A percentile compares a stretch with the other conserved stretches of the same genome.
phyloP scores from a whole-genome alignment of 768 basidiomycete species.

The Suillus cothurnatus region DNA sequence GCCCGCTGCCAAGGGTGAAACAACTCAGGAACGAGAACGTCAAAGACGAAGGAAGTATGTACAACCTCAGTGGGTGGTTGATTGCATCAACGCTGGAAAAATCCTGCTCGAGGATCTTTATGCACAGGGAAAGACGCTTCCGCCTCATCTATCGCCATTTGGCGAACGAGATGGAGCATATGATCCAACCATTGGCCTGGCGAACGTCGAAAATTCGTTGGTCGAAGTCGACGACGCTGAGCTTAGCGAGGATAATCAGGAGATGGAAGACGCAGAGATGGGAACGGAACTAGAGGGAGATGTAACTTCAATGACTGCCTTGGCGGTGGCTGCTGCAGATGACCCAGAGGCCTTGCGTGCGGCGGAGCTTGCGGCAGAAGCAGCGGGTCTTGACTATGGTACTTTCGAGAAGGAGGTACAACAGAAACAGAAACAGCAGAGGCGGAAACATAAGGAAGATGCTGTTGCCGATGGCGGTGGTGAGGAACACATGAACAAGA shows the following conservation, averaged over 20 bases:
- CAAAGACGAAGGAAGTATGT: slow-evolving; percentile 79
- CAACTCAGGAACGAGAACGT: slow-evolving; percentile 59
- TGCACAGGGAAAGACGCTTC: slow-evolving; percentile 80
- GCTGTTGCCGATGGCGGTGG: slow-evolving; percentile 36
- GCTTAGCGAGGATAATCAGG: slow-evolving; percentile 32
- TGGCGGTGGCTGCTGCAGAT: slow-evolving; percentile 39
- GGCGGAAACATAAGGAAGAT: slow-evolving; percentile 28
- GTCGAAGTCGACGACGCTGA: slow-evolving; percentile 37
- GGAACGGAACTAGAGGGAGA: slow-evolving; percentile 30
- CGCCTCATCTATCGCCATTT: slow-evolving; percentile 96
- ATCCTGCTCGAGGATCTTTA: slow-evolving; percentile 87
- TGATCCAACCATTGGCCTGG: slow-evolving; percentile 52
- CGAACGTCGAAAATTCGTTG: slow-evolving; percentile 23
- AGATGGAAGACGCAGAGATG: slow-evolving; percentile 22
- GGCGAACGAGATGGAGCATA: slow-evolving; percentile 80
- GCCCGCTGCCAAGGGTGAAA: slow-evolving; percentile 60
- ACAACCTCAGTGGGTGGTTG: slow-evolving; percentile 98
- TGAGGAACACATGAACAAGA: slow-evolving; percentile 93
- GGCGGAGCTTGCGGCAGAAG: slow-evolving; percentile 93
- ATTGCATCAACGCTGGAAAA: slow-evolving; percentile 88
- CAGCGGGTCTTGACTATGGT: slow-evolving; percentile 77
- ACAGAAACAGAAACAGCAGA: slow-evolving; percentile 50
- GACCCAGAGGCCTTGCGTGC: slow-evolving; percentile 76
- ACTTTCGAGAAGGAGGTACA: slow-evolving; percentile 77
- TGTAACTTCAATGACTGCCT: slow-evolving; percentile 28